A percentile compares a stretch with the other conserved stretches of the same genome.
Evolutionary conservation across 2,329 filamentous ascomycete species (phyloP).

Genomic region (Fusarium udum): DNA sequence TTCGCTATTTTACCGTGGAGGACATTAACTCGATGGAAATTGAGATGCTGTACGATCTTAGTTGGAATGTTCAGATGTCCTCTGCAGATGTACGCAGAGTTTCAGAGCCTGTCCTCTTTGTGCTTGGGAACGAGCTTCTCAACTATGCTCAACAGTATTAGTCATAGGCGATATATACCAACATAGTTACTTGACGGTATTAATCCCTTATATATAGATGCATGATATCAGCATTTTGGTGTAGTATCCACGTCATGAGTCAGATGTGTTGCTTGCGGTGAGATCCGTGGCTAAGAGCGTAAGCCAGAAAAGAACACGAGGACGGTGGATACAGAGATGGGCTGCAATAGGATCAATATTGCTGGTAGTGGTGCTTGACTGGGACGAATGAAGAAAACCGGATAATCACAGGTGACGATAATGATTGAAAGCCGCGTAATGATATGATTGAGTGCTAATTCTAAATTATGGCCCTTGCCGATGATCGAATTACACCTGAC

Average conservation of each 20-base stretch:
- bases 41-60: background rate
- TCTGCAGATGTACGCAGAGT: background rate
- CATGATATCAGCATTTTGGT: background rate
- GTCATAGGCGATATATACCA: background rate
- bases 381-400: too few species aligned
- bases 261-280: background rate
- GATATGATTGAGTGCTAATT: slow-evolving; percentile 2
- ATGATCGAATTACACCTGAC: background rate
- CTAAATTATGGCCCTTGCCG: background rate
- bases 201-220: background rate
- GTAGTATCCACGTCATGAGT: background rate
- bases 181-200: background rate
- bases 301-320: background rate
- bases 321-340: background rate
- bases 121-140: background rate
- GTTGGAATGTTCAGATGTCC: background rate
- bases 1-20: background rate
- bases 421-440: background rate
- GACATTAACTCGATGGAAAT: background rate
- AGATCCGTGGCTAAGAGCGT: background rate
- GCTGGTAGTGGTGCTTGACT: background rate
- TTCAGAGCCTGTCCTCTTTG: background rate
- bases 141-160: background rate
- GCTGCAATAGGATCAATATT: too few species aligned
- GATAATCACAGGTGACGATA: background rate